Conservation (phyloP, 208 protist species). For the Jaenimonas drosophilae region DNA sequence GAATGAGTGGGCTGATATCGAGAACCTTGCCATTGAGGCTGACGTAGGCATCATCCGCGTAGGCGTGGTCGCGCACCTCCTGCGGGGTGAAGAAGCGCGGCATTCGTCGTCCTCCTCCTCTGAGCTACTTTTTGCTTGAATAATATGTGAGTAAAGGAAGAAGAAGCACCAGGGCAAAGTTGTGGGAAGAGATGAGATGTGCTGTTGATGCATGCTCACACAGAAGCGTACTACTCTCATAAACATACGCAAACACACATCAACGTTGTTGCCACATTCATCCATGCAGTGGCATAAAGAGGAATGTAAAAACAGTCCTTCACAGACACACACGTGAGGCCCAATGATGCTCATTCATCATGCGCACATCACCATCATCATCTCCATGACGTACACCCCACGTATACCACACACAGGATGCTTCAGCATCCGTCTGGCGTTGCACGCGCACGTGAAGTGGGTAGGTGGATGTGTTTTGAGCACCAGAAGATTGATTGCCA, state of each 20-base stretch:
- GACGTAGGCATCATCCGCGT: constrained; percentile 82
- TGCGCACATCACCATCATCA: constrained; percentile 2
- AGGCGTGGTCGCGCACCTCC: constrained; percentile 87
- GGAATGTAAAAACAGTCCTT: too few species aligned
- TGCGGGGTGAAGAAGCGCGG: constrained; percentile 81
- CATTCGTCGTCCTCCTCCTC: constrained; percentile 11
- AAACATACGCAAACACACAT: too few species aligned
- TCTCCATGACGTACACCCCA: constrained; percentile 19
- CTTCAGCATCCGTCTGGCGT: constrained; percentile 15
- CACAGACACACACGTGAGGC: constrained; percentile 33
- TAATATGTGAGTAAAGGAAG: too few species aligned
- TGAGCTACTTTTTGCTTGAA: too few species aligned
- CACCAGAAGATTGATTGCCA: too few species aligned
- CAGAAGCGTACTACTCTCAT: too few species aligned
- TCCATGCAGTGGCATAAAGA: too few species aligned
- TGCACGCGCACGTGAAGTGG: constrained; percentile 22
- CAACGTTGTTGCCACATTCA: too few species aligned
- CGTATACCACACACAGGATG: constrained; percentile 60
- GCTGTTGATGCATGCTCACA: too few species aligned
- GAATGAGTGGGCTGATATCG: constrained; percentile 82
- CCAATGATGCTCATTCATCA: constrained; percentile 67
- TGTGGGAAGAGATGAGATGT: too few species aligned
- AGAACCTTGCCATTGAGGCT: constrained; percentile 85
- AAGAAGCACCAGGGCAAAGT: too few species aligned
- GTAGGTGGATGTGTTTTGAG: too few species aligned